A percentile compares a stretch with the other conserved stretches of the same genome.
Conservation (phyloP, 148 eudicot species). For the Amaranthus cruentus region DNA sequence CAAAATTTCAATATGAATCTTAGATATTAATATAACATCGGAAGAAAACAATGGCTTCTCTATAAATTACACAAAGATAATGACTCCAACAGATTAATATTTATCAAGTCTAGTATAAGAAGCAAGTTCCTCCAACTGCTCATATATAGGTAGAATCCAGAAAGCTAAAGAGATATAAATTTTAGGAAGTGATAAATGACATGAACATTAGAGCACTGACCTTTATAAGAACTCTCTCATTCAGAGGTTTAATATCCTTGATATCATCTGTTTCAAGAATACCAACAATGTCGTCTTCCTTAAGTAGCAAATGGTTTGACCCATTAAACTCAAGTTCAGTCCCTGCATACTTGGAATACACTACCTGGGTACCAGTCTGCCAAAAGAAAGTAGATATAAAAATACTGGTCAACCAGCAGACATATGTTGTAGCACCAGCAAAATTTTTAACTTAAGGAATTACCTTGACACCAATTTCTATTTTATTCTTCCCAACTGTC, state of each 20-base stretch:
- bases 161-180: too few species aligned
- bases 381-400: not conserved
- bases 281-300: conserved; percentile 92
- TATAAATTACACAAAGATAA: too few species aligned
- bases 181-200: not conserved
- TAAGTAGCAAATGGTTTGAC: conserved; percentile 57
- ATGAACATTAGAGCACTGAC: conserved; percentile 24
- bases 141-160: too few species aligned
- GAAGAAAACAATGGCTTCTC: too few species aligned
- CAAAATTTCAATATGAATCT: too few species aligned
- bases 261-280: conserved; percentile 82
- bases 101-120: too few species aligned
- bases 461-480: conserved; percentile 64
- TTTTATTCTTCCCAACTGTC: conserved; percentile 57
- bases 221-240: conserved; percentile 81
- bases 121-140: too few species aligned
- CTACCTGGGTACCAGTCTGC: conserved; percentile 67
- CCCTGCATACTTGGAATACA: conserved; percentile 88
- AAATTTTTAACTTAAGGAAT: not conserved
- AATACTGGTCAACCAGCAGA: not conserved
- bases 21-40: too few species aligned
- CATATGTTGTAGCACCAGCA: not conserved
- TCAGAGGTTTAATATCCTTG: conserved; percentile 76
- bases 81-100: too few species aligned
- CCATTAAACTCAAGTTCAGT: conserved; percentile 87